A percentile compares a stretch with the other conserved stretches of the same genome.
Conservation (phyloP, 2,329 filamentous ascomycete genomes). For the Monilinia aucupariae region DNA sequence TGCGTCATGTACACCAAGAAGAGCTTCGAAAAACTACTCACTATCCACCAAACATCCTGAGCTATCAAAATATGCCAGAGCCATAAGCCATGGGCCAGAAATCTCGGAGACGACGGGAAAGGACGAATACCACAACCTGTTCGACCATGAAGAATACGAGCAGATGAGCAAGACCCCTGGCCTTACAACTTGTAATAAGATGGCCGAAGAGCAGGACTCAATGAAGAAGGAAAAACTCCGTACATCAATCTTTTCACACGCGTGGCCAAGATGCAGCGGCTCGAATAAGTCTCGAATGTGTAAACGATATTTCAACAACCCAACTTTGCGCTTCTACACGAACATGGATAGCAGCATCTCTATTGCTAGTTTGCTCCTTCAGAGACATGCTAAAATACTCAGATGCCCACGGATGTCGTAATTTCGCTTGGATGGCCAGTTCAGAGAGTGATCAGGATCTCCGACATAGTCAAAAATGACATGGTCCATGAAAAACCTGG, state of each 20-base stretch:
- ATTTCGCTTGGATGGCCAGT: rapidly evolving
- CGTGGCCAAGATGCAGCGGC: neutral
- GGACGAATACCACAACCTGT: neutral
- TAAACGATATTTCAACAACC: no score
- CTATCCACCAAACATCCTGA: neutral
- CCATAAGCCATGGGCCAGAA: neutral
- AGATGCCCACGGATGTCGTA: rapidly evolving
- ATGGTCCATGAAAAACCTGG: neutral
- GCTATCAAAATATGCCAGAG: neutral
- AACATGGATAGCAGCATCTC: neutral
- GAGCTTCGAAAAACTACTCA: neutral
- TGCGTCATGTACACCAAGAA: neutral
- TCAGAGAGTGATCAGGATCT: neutral
- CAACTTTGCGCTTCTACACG: no score
- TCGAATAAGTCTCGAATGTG: neutral
- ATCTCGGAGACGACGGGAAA: neutral
- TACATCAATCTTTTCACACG: neutral
- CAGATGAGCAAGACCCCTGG: neutral
- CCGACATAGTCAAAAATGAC: neutral
- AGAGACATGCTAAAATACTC: neutral
- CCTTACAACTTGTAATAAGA: neutral
- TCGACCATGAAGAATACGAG: no score
- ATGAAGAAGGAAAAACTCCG: neutral
- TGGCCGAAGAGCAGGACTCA: neutral
- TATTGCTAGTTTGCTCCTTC: neutral